Percentiles rank a stretch among this genome's conserved stretches.
These are phyloP conservation scores for Debaryomycetaceae sp. DNA, from an alignment of 1,139 yeast species.

Conservation along the genomic window DNA sequence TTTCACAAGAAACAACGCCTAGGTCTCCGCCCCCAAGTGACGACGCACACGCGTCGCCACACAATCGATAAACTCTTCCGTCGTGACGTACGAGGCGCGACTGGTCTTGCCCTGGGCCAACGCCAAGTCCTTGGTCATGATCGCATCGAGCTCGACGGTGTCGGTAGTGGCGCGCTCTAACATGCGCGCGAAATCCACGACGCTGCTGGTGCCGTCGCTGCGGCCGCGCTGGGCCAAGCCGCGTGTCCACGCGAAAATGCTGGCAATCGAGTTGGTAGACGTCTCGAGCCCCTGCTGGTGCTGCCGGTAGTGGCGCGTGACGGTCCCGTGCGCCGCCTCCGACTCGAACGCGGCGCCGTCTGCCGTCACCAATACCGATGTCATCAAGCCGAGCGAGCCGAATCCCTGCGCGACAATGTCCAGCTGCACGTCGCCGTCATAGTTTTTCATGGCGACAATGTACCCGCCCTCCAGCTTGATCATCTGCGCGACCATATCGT, in stretches of 20 bases:
- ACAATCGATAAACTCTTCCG: slow-evolving; percentile 65
- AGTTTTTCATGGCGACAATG: slow-evolving; percentile 74
- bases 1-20: too few species aligned
- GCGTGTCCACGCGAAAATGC: slow-evolving; percentile 81
- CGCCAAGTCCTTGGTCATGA: slow-evolving; percentile 79
- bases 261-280: slow-evolving; percentile 75
- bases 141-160: slow-evolving; percentile 62
- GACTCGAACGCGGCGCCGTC: slow-evolving; percentile 77
- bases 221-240: slow-evolving; percentile 76
- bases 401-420: slow-evolving; percentile 84
- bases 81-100: slow-evolving; percentile 59
- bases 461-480: slow-evolving; percentile 76
- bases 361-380: slow-evolving; percentile 75
- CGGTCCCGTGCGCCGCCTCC: slow-evolving; percentile 86
- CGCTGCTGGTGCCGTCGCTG: slow-evolving; percentile 62
- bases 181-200: slow-evolving; percentile 52
- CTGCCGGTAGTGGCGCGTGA: slow-evolving; percentile 77
- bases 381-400: slow-evolving; percentile 77
- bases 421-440: slow-evolving; percentile 80
- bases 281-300: slow-evolving; percentile 80
- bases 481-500: slow-evolving; percentile 88
- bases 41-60: slow-evolving; percentile 44
- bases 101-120: slow-evolving; percentile 59
- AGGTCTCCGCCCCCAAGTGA: too few species aligned
- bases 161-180: slow-evolving; percentile 62